Conservation (phyloP, 495 filamentous ascomycete species). For the Bathelium albidoporum region DNA sequence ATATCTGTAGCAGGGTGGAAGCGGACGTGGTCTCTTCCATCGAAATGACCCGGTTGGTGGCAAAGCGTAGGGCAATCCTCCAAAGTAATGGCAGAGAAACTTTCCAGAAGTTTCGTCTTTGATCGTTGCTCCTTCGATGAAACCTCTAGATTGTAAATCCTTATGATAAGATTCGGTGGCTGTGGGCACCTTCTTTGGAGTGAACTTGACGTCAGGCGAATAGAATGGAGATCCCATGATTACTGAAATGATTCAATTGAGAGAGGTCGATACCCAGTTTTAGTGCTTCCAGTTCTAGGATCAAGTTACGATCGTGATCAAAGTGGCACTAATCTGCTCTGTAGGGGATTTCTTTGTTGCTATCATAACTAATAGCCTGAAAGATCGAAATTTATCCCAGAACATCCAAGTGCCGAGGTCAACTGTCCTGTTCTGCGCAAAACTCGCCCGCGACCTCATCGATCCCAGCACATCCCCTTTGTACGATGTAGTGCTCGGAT, state of each 20-base stretch:
- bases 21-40: conserved; percentile 35
- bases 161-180: conserved; percentile 14
- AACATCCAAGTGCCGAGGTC: no score
- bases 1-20: conserved; percentile 30
- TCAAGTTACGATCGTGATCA: no score
- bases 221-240: not conserved
- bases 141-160: conserved; percentile 20
- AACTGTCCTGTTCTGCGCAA: no score
- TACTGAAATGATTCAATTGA: not conserved
- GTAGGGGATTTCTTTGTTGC: no score
- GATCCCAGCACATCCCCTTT: no score
- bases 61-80: conserved; percentile 38
- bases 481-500: no score
- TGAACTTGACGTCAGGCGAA: not conserved
- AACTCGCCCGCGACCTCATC: no score
- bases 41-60: conserved; percentile 35
- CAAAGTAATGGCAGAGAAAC: conserved; percentile 30
- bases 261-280: no score
- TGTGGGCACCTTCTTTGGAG: not conserved
- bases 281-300: no score
- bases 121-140: conserved; percentile 23
- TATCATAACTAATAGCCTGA: no score
- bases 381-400: no score
- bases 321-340: no score
- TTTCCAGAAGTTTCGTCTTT: conserved; percentile 7